These are phyloP conservation scores for Didymella exigua DNA, from an alignment of 2,329 filamentous ascomycete species.

Conservation along the genomic window DNA sequence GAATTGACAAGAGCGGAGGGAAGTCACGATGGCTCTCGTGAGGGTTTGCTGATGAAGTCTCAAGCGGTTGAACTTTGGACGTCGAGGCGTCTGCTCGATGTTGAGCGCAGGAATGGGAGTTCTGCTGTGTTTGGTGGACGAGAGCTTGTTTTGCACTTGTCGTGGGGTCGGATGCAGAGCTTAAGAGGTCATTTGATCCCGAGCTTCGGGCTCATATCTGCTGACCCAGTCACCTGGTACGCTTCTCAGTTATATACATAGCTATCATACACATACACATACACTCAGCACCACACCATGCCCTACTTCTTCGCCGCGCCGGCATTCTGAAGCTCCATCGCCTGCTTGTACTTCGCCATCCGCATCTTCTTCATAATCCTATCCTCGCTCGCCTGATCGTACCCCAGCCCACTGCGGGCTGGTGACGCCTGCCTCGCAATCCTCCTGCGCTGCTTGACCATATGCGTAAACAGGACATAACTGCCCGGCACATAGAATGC, in stretches of 20 bases:
- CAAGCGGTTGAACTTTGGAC: background rate
- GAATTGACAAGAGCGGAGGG: background rate
- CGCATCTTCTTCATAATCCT: slow-evolving; percentile 11
- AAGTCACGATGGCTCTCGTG: background rate
- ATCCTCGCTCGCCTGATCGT: slow-evolving; percentile 12
- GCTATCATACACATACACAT: background rate
- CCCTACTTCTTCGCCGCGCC: background rate
- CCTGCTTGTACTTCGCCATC: slow-evolving; percentile 1
- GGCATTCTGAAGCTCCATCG: background rate
- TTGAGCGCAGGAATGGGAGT: too few relatives aligned
- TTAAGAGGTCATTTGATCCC: too few relatives aligned
- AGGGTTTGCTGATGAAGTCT: background rate
- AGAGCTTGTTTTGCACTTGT: too few relatives aligned
- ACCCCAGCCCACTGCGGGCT: slow-evolving; percentile 6
- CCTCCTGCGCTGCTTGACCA: slow-evolving; percentile 89
- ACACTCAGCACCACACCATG: background rate
- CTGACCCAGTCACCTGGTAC: background rate
- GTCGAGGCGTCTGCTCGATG: too few relatives aligned
- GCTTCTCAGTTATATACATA: background rate
- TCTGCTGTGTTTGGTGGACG: too few relatives aligned
- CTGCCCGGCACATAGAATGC: slow-evolving; percentile 79
- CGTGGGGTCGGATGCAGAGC: too few relatives aligned
- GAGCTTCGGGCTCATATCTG: background rate
- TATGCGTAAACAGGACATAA: slow-evolving; percentile 89
- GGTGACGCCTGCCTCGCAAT: slow-evolving; percentile 57